phyloP scores from a whole-genome alignment of 805 yeast species.

The Yamadazyma akitaensis region DNA sequence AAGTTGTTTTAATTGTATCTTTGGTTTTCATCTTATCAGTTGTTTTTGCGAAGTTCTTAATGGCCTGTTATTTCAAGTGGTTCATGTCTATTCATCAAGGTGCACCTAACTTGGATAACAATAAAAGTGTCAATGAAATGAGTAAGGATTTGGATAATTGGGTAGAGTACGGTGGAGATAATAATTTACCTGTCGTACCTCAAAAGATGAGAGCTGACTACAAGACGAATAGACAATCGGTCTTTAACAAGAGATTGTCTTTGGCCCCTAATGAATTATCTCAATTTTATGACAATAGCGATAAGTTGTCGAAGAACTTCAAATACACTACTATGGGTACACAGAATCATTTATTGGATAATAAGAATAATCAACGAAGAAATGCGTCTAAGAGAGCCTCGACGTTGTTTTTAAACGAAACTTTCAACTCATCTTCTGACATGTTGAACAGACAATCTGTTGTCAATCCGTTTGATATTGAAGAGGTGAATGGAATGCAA shows the following conservation, averaged over 20 bases:
- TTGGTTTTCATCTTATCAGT: constrained; percentile 81
- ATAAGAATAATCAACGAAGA: constrained; percentile 10
- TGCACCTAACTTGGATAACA: constrained; percentile 62
- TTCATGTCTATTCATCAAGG: constrained; percentile 71
- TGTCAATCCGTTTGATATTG: constrained; percentile 32
- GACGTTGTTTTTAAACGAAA: constrained; percentile 26
- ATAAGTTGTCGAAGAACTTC: constrained; percentile 35
- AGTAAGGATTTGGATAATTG: constrained; percentile 70
- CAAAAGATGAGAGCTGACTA: constrained; percentile 51
- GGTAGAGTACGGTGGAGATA: constrained; percentile 43
- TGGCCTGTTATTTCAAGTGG: constrained; percentile 93
- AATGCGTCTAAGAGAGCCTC: constrained; percentile 19
- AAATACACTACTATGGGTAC: constrained; percentile 63
- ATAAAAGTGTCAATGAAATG: constrained; percentile 15
- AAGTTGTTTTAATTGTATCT: constrained; percentile 76
- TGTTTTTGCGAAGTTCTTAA: constrained; percentile 69
- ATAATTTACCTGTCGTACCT: constrained; percentile 43
- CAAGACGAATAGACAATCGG: constrained; percentile 38
- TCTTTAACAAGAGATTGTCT: constrained; percentile 35
- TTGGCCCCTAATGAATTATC: constrained; percentile 40
- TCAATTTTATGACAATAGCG: constrained; percentile 34
- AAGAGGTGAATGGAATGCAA: constrained; percentile 34
- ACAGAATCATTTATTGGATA: constrained; percentile 46
- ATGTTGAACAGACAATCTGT: constrained; percentile 28
- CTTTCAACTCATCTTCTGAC: constrained; percentile 30